phyloP scores from a whole-genome alignment of 2,329 filamentous ascomycete genomes.

The Verticillium isaacii region DNA sequence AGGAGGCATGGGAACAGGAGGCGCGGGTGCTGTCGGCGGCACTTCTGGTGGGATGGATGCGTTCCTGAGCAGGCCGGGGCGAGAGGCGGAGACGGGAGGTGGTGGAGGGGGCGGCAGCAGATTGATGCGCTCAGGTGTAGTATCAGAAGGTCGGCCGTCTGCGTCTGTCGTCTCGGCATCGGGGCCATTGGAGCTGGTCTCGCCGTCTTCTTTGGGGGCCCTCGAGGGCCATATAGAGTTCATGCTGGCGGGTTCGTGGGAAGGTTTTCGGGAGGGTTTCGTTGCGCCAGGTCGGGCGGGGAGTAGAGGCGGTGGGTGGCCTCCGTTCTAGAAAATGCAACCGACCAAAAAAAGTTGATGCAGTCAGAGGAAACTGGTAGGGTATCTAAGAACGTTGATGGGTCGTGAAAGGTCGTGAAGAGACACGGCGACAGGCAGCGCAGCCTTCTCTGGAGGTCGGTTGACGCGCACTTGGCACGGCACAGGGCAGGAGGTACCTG shows the following conservation, averaged over 20 bases:
- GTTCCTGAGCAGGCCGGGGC: constrained; percentile 17
- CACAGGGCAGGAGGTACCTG: not conserved
- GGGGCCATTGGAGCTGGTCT: constrained; percentile 19
- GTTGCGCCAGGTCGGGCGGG: not conserved
- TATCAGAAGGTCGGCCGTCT: constrained; percentile 25
- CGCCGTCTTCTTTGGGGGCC: constrained; percentile 25
- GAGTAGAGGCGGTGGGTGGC: not conserved
- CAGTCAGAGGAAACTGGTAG: not conserved
- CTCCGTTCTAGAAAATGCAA: not conserved
- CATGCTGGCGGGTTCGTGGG: constrained; percentile 28
- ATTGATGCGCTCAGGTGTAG: constrained; percentile 28
- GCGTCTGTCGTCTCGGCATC: constrained; percentile 34
- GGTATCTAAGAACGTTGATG: not conserved
- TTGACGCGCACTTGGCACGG: not conserved
- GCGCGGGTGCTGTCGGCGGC: constrained; percentile 10
- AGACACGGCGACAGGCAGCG: constrained; percentile 6
- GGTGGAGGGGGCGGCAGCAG: constrained; percentile 28
- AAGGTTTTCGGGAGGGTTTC: not conserved
- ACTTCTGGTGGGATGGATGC: constrained; percentile 16
- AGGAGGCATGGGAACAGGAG: constrained; percentile 14
- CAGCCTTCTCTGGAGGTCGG: not conserved
- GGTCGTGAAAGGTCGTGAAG: constrained; percentile 1
- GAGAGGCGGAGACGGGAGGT: constrained; percentile 14
- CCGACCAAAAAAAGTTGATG: not conserved
- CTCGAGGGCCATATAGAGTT: constrained; percentile 38